Base-by-base conservation (phyloP, 2,329 filamentous ascomycete species). In the Pseudogymnoascus sp. region DNA sequence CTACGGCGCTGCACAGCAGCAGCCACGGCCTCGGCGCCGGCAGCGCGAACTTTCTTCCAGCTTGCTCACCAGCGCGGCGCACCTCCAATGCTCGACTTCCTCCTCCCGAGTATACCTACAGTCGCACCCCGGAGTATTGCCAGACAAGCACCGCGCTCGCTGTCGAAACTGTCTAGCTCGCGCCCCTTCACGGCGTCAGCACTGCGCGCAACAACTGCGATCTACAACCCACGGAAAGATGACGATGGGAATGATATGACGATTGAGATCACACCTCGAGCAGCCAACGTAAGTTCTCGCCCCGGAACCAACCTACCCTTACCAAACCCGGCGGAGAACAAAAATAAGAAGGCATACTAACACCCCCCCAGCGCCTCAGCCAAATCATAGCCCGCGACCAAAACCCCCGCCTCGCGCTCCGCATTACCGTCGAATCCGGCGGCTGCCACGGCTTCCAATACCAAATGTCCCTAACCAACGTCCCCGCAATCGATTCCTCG, bases 381-480 rank as follows among this genome's bases (percentile, higher is more conserved):
- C 83, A 91, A 68, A 96, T 95, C 67, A 92, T 91, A 81, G 72
- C 77, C 39, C 84, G 86, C 69, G 86, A 90, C 70, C 72, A 74
- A 16, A 96, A 96, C 73, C 90, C 91, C 1, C 81, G 89, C 71
- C 84, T 96, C 34, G 90, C 92, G 23, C 83, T 99, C n/a, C 90
- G 93, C 62, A 90, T 99, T 68, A 88, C 90, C 66, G 93, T 99
- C 64, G 92, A 96, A 73, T 91, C 89, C 64, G 95, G 95, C 67
- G 95, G 95, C 63, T 99, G 95, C 75, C 95, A 99, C 76, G 95
- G 95, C 60, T 99, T 99, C 75, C 95, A 99, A 75, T 99, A 99
- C 73, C 79, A 96, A 57, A 96, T 99, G 90, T 90, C 87, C 14
- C 82, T 97, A 3, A 88, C 91, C 2, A 85, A 83, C 0, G 76